A percentile compares a stretch with the other conserved stretches of the same genome.
Evolutionary conservation across 1,284 basidiomycete genomes (phyloP).

Genomic region (Ganoderma multipileum): DNA sequence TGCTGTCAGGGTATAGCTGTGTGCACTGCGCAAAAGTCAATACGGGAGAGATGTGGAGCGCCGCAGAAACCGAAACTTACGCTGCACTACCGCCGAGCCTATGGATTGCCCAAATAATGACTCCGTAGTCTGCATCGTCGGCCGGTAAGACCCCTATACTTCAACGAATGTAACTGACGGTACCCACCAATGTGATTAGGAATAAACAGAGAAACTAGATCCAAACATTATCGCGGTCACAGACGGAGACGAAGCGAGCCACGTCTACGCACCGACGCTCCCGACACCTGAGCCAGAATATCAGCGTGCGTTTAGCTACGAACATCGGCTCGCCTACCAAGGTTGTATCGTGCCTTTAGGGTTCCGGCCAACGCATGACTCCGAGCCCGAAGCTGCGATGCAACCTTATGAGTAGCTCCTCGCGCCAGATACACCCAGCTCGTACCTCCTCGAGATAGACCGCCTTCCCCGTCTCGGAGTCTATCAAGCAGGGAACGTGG

Average conservation of each 20-base stretch:
- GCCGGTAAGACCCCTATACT: too few species aligned
- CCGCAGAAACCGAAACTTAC: background rate
- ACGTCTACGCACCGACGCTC: background rate
- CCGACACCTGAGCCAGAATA: background rate
- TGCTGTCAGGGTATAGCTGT: background rate
- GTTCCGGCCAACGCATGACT: background rate
- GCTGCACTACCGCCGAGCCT: background rate
- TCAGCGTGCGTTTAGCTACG: background rate
- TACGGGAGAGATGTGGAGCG: background rate
- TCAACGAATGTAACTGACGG: conserved; percentile 17
- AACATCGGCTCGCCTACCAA: background rate
- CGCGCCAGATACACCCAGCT: background rate
- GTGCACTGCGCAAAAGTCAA: background rate
- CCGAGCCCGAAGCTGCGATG: background rate
- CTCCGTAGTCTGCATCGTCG: background rate
- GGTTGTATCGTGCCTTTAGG: background rate
- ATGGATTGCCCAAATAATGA: background rate
- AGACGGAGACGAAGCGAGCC: background rate
- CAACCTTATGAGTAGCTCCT: background rate
- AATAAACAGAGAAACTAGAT: background rate
- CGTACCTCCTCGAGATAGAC: background rate
- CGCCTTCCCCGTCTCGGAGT: background rate
- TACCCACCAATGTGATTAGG: background rate
- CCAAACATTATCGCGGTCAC: background rate
- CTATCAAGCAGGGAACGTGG: conserved; percentile 3